A percentile compares a stretch with the other conserved stretches of the same genome.
Evolutionary conservation across 441 rosid species (phyloP).

Genomic region (Melastoma candidum): DNA sequence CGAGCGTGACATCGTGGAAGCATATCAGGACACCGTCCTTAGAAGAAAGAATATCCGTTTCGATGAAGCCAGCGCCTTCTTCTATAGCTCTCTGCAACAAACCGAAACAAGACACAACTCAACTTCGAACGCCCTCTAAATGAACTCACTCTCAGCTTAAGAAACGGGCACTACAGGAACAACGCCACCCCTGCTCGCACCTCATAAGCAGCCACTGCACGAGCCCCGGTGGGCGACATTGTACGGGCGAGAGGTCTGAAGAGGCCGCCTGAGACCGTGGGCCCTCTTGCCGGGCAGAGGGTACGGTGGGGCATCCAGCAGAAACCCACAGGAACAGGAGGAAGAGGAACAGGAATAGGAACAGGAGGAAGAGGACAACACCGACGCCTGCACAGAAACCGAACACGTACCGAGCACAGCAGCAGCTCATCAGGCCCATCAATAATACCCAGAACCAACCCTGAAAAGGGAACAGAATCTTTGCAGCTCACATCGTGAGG

Average conservation of each 20-base stretch:
- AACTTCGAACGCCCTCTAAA: too few species aligned
- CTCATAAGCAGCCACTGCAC: slow-evolving; percentile 82
- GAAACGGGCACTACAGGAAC: too few species aligned
- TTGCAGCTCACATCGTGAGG: too few species aligned
- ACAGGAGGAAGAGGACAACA: slow-evolving; percentile 12
- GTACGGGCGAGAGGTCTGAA: slow-evolving; percentile 81
- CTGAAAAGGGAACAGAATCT: too few species aligned
- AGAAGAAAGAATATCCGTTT: slow-evolving; percentile 71
- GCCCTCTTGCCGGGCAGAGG: slow-evolving; percentile 59
- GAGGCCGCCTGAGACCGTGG: slow-evolving; percentile 32
- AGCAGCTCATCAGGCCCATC: too few species aligned
- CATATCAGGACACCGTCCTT: slow-evolving; percentile 90
- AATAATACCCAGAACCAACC: too few species aligned
- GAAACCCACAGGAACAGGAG: slow-evolving; percentile 30
- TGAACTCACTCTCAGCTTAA: too few species aligned
- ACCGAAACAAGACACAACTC: slow-evolving; percentile 4
- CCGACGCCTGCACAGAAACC: slow-evolving; percentile 24
- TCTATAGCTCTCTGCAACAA: slow-evolving; percentile 78
- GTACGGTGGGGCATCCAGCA: slow-evolving; percentile 43
- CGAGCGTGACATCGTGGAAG: slow-evolving; percentile 74
- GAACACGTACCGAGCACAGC: too few species aligned
- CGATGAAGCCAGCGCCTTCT: slow-evolving; percentile 94
- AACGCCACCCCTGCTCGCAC: slow-evolving; percentile 17
- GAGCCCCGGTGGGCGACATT: slow-evolving; percentile 95
- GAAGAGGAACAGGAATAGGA: slow-evolving; percentile 19